Base-by-base conservation (phyloP, 2,329 filamentous ascomycete genomes). In the Escovopsis sp. region DNA sequence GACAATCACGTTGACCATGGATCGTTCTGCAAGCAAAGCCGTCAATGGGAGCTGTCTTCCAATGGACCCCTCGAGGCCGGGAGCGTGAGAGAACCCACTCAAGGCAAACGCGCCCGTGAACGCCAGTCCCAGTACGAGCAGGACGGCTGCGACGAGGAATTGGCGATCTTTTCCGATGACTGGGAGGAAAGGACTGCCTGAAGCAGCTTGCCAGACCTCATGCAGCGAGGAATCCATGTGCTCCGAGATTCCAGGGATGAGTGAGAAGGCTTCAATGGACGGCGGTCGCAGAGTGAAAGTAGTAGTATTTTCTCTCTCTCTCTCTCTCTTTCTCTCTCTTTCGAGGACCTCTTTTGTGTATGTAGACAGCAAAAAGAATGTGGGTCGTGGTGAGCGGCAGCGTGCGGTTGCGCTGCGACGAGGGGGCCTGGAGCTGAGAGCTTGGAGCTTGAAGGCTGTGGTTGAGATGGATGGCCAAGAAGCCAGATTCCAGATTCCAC, bases 171-270 rank as follows among this genome's bases (percentile, higher is more conserved):
- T 96, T 61, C 75, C 74, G 55, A 96, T 67, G 45, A 77, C 60
- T 48, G 89, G 87, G 54, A 80, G 66, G 68, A 91, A 96, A 49
- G 87, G 85, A 69, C 78, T 84, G 73, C 78, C 77, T 65, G 84
- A 77, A 68, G 88, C 85, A 73, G 85, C 84, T 73, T 93, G 82
- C 89, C 89, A 96, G 69, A 94, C 75, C 64, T 91, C 79, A 66
- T 82, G 79, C 64, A 94, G 70, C 72, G 84, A 85, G 58, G 79
- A 76, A 75, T 83, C 80, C 80, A 85, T 84, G 68, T 69, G 28
- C 59, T 32, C 48, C 45, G 36, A 43, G 37, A 49, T 47, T 40
- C 36, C 33, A 10, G 34, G n/a, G 37, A 38, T 28, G 42, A 36
- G 36, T 23, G 23, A 23, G 23, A 4, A 23, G 23, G 23, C 23